Percentiles rank a stretch among this genome's conserved stretches.
These are phyloP conservation scores for Eucalyptus cladocalyx DNA, from an alignment of 345 rosid species.

Conservation along the genomic window DNA sequence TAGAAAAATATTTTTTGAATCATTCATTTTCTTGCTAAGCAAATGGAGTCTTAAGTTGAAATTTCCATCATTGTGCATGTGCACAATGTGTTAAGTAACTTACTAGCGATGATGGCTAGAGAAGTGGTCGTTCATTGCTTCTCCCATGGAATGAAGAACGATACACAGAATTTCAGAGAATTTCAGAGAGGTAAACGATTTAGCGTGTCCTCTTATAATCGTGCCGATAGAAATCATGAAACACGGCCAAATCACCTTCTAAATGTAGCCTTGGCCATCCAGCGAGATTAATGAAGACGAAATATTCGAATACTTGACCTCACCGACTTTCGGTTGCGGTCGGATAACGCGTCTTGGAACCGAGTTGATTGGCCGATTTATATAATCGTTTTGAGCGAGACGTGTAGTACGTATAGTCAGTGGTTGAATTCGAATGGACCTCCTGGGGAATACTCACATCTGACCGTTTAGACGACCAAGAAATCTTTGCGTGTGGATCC, in stretches of 20 bases:
- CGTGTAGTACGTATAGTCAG: neutral
- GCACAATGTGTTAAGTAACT: neutral
- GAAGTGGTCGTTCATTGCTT: neutral
- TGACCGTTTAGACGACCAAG: neutral
- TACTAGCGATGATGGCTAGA: neutral
- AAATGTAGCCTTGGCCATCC: neutral
- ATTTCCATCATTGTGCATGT: neutral
- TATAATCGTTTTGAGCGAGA: neutral
- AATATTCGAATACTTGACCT: neutral
- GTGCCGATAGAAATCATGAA: neutral
- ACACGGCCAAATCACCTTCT: neutral
- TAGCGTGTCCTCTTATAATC: neutral
- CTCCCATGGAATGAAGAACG: neutral
- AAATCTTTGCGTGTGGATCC: neutral
- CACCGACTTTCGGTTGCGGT: neutral
- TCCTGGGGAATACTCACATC: neutral
- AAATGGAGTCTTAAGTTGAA: neutral
- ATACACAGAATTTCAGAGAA: neutral
- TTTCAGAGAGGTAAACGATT: neutral
- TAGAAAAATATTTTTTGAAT: too few relatives aligned
- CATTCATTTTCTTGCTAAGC: neutral
- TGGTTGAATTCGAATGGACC: neutral
- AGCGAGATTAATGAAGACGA: neutral
- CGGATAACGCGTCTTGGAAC: neutral
- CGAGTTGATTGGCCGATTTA: neutral